Evolutionary conservation across 805 yeast genomes (phyloP).

Genomic region (Candida maesae): DNA sequence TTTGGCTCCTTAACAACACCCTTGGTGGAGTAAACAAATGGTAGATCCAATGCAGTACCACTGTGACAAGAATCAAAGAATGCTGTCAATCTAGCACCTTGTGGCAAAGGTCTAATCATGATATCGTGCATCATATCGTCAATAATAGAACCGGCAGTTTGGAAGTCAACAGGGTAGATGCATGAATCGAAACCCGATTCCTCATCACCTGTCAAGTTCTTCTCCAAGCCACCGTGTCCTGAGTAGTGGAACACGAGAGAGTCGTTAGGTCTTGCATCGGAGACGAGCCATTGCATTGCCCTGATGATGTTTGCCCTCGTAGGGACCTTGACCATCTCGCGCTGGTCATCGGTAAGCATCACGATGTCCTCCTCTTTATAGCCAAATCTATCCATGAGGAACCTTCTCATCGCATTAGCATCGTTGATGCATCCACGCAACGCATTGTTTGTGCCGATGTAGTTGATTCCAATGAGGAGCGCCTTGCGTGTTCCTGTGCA

Average conservation of each 20-base stretch:
- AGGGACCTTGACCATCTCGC: constrained; percentile 40
- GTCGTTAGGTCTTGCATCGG: constrained; percentile 56
- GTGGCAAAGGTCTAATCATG: constrained; percentile 57
- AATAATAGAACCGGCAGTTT: constrained; percentile 55
- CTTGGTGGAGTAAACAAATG: constrained; percentile 65
- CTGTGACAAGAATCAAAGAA: constrained; percentile 73
- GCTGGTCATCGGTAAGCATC: constrained; percentile 45
- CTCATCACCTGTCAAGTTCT: constrained; percentile 59
- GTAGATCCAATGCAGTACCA: constrained; percentile 70
- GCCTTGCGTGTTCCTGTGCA: constrained; percentile 66
- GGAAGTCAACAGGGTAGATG: constrained; percentile 61
- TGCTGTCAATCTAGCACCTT: constrained; percentile 66
- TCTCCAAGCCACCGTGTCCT: constrained; percentile 70
- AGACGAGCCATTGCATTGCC: constrained; percentile 75
- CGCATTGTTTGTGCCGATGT: constrained; percentile 50
- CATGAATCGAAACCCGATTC: constrained; percentile 60
- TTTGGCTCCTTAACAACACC: constrained; percentile 73
- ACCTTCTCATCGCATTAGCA: constrained; percentile 43
- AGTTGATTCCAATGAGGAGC: constrained; percentile 64
- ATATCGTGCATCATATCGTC: constrained; percentile 64
- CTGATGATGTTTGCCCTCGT: constrained; percentile 59
- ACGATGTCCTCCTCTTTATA: constrained; percentile 37
- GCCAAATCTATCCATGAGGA: constrained; percentile 28
- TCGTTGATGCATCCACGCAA: constrained; percentile 72
- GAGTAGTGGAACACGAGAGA: constrained; percentile 68